Conservation (phyloP, 306 rosid species). For the Lupinus albus region DNA sequence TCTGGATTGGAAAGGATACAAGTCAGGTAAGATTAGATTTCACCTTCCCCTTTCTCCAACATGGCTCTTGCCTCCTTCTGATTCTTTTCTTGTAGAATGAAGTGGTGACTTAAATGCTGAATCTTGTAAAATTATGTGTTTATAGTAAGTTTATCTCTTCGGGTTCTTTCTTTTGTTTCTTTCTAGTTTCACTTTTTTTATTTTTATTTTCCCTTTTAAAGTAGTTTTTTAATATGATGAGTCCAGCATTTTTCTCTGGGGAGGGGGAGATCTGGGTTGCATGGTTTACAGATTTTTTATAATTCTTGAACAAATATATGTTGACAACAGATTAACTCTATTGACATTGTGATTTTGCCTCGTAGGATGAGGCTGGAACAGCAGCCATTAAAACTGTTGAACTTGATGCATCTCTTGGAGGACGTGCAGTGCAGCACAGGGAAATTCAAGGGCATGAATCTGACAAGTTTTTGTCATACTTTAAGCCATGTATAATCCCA, state of each 20-base stretch:
- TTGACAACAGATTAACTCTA: not conserved
- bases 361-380: constrained; percentile 95
- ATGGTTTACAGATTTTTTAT: constrained; percentile 1
- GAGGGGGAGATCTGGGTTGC: not conserved
- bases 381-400: constrained; percentile 96
- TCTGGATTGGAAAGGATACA: constrained; percentile 98
- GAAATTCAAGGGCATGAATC: constrained; percentile 98
- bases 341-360: constrained; percentile 33
- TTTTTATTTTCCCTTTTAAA: not conserved
- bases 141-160: not conserved
- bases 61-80: constrained; percentile 32
- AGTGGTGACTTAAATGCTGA: constrained; percentile 27
- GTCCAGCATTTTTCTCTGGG: constrained; percentile 15
- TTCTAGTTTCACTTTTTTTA: not conserved
- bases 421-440: constrained; percentile 96
- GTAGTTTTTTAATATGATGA: constrained; percentile 20
- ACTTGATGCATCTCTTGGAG: constrained; percentile 90
- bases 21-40: constrained; percentile 73
- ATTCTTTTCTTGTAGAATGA: constrained; percentile 8
- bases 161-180: constrained; percentile 13
- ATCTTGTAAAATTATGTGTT: constrained; percentile 11
- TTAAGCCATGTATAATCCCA: constrained; percentile 96
- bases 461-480: constrained; percentile 94
- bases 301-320: constrained; percentile 17
- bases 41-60: constrained; percentile 32